Evolutionary conservation across 129 eudicot genomes (phyloP).

Genomic region (Artemisia annua): DNA sequence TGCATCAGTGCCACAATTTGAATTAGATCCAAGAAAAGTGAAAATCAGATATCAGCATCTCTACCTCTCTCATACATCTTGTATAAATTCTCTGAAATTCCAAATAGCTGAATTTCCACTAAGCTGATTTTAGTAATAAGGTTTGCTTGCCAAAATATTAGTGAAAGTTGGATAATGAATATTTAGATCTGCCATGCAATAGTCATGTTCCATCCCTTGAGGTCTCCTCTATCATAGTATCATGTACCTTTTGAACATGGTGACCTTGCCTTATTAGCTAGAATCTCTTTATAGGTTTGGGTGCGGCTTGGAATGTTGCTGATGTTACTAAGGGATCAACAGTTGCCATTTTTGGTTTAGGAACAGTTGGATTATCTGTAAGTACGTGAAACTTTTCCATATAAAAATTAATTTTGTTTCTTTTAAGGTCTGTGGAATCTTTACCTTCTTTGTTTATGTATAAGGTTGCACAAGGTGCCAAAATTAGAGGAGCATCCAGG

Average conservation of each 20-base stretch:
- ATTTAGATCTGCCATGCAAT: too few relatives aligned
- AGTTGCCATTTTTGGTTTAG: constrained; percentile 89
- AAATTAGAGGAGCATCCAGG: constrained; percentile 80
- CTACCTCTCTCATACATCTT: neutral
- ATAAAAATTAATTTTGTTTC: neutral
- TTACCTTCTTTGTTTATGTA: constrained; percentile 2
- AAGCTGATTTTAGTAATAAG: too few relatives aligned
- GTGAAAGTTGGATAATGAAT: too few relatives aligned
- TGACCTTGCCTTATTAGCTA: constrained; percentile 7
- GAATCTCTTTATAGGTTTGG: constrained; percentile 52
- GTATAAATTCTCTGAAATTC: neutral
- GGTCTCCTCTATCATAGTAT: too few relatives aligned
- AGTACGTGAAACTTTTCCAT: constrained; percentile 31
- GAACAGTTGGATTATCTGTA: constrained; percentile 99
- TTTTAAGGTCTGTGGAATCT: neutral
- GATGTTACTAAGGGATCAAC: constrained; percentile 70
- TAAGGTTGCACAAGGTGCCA: constrained; percentile 97
- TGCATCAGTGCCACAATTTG: too few relatives aligned
- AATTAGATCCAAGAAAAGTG: too few relatives aligned
- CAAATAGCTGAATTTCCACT: too few relatives aligned
- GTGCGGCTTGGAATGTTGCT: constrained; percentile 99
- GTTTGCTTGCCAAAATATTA: too few relatives aligned
- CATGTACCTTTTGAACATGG: neutral
- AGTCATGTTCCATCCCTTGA: too few relatives aligned
- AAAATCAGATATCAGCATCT: too few relatives aligned